Conservation (phyloP, 805 yeast species). For the Kuraishia ogatae region DNA sequence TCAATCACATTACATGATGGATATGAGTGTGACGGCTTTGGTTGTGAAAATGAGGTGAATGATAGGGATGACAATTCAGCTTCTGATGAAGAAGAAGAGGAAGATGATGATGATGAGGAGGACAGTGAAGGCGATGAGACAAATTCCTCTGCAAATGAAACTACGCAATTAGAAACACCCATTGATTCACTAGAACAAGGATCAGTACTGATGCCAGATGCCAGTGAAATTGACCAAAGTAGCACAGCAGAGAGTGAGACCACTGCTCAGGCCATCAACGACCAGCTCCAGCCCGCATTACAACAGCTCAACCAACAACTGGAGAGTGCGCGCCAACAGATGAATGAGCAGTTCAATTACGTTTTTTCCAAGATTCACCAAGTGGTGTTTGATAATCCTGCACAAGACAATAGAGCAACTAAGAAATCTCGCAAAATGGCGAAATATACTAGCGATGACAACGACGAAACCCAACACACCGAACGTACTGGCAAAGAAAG, state of each 20-base stretch:
- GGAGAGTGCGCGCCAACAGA: background rate
- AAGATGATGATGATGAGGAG: background rate
- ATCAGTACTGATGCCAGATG: no score
- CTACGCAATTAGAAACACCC: no score
- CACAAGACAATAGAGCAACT: no score
- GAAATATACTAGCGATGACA: no score
- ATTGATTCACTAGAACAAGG: no score
- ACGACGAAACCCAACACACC: no score
- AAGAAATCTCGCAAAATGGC: no score
- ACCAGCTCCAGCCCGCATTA: background rate
- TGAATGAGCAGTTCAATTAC: background rate
- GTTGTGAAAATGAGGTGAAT: background rate
- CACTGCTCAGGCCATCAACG: background rate
- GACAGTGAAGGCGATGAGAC: background rate
- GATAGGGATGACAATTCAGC: background rate
- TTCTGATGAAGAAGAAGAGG: background rate
- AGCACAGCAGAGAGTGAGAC: background rate
- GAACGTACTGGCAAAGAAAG: no score
- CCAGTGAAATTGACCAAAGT: background rate
- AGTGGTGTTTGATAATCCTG: background rate
- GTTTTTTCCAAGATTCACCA: background rate
- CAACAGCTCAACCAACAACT: background rate
- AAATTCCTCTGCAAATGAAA: no score
- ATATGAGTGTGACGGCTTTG: background rate
- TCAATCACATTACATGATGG: background rate